Conservation (phyloP, 345 rosid genomes). For the Iberis pinnata region DNA sequence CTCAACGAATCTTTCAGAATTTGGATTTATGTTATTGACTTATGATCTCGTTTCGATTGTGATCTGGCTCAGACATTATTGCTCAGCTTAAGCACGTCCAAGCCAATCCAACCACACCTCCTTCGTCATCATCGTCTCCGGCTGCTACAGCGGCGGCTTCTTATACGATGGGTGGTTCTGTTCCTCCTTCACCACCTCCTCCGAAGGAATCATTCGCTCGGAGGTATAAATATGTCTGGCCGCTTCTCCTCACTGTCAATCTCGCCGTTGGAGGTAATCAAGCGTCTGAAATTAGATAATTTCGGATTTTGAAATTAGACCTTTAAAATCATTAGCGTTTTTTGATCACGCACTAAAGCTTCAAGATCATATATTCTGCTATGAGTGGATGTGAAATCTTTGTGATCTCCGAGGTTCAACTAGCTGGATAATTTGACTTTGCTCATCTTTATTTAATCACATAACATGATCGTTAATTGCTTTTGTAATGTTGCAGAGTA, state of each 20-base stretch:
- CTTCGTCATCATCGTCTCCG: constrained; percentile 34
- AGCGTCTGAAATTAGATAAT: neutral
- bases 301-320: too few relatives aligned
- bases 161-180: constrained; percentile 47
- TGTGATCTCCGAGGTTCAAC: too few relatives aligned
- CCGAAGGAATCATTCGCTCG: constrained; percentile 72
- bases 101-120: constrained; percentile 31
- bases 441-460: too few relatives aligned
- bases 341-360: neutral
- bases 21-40: constrained; percentile 6
- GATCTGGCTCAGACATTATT: constrained; percentile 29
- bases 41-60: constrained; percentile 20
- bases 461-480: too few relatives aligned
- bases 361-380: too few relatives aligned
- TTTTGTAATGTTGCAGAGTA: too few relatives aligned
- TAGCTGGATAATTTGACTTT: too few relatives aligned
- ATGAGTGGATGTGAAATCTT: too few relatives aligned
- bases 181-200: constrained; percentile 55
- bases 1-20: constrained; percentile 18
- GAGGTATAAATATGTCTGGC: constrained; percentile 82
- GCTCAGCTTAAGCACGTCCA: constrained; percentile 52
- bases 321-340: neutral
- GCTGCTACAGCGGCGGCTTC: constrained; percentile 49
- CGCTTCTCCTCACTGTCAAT: constrained; percentile 69
- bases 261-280: constrained; percentile 66